Conservation (phyloP, 306 rosid species). For the Argentina anserina region DNA sequence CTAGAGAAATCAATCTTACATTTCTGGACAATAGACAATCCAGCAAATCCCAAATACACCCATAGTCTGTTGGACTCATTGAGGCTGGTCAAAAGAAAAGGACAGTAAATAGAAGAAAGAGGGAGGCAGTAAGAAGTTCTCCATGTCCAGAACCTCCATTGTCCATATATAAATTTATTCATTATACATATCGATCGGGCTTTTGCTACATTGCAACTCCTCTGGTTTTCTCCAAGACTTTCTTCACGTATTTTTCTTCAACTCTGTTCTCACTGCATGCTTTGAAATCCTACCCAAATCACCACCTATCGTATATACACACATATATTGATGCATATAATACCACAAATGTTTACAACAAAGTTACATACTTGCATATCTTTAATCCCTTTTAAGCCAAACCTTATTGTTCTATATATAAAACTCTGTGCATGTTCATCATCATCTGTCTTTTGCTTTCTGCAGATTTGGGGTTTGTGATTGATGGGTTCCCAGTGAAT, state of each 20-base stretch:
- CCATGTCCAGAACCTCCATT: slow-evolving; percentile 21
- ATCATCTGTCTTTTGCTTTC: slow-evolving; percentile 25
- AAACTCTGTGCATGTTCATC: slow-evolving; percentile 14
- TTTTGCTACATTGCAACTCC: slow-evolving; percentile 28
- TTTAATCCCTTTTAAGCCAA: slow-evolving; percentile 14
- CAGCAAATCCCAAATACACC: background rate
- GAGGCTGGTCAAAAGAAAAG: background rate
- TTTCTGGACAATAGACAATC: background rate
- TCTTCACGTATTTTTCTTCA: slow-evolving; percentile 20
- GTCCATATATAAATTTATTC: background rate
- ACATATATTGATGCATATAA: background rate
- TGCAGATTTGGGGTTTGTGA: slow-evolving; percentile 38
- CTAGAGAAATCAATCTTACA: background rate
- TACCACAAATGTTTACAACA: background rate
- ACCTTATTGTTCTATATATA: slow-evolving; percentile 16
- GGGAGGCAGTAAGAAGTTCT: slow-evolving; percentile 4
- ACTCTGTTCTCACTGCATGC: slow-evolving; percentile 37
- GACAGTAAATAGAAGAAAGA: background rate
- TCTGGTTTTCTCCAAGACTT: slow-evolving; percentile 6
- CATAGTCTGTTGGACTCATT: background rate
- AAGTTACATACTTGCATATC: slow-evolving; percentile 11
- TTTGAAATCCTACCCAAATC: slow-evolving; percentile 32
- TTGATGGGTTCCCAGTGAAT: slow-evolving; percentile 31
- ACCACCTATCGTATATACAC: background rate
- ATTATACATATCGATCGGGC: background rate